A percentile compares a stretch with the other conserved stretches of the same genome.
Conservation (phyloP, 2,329 filamentous ascomycete genomes). For the Blumeria graminis region DNA sequence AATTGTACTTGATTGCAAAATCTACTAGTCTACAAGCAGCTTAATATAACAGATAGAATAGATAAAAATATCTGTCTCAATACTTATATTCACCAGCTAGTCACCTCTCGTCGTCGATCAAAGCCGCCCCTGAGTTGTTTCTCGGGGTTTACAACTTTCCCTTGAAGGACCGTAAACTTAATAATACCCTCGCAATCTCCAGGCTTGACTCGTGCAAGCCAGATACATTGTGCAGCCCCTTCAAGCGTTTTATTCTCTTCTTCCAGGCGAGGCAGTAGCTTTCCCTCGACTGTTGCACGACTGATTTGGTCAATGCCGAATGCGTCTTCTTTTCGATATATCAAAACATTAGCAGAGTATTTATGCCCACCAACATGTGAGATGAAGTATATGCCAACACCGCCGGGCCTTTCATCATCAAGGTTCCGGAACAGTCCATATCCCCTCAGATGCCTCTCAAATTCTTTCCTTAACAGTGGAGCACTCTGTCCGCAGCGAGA, state of each 20-base stretch:
- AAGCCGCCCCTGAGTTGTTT: slow-evolving; percentile 74
- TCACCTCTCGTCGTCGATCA: slow-evolving; percentile 28
- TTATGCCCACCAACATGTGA: slow-evolving; percentile 93
- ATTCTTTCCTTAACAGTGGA: slow-evolving; percentile 64
- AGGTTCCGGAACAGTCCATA: slow-evolving; percentile 68
- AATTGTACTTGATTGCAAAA: too few species aligned
- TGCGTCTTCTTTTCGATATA: slow-evolving; percentile 39
- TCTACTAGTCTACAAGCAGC: too few species aligned
- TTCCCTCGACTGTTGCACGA: slow-evolving; percentile 14
- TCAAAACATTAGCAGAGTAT: slow-evolving; percentile 81
- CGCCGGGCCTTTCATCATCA: slow-evolving; percentile 70
- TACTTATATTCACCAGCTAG: too few species aligned
- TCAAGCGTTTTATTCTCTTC: slow-evolving; percentile 16
- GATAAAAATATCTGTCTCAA: too few species aligned
- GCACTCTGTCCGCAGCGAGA: slow-evolving; percentile 86
- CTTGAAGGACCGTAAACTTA: slow-evolving; percentile 69
- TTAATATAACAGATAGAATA: too few species aligned
- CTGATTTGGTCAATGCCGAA: slow-evolving; percentile 14
- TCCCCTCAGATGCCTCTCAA: slow-evolving; percentile 70
- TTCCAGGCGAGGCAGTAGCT: slow-evolving; percentile 12
- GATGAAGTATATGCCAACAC: slow-evolving; percentile 90
- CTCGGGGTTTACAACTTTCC: slow-evolving; percentile 80
- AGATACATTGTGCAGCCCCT: slow-evolving; percentile 71
- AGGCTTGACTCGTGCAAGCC: slow-evolving; percentile 63
- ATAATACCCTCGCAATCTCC: slow-evolving; percentile 89